Percentiles rank a stretch among this genome's conserved stretches.
Conservation (phyloP, 352 stramenopile species). For the Phytophthora sansomeana region DNA sequence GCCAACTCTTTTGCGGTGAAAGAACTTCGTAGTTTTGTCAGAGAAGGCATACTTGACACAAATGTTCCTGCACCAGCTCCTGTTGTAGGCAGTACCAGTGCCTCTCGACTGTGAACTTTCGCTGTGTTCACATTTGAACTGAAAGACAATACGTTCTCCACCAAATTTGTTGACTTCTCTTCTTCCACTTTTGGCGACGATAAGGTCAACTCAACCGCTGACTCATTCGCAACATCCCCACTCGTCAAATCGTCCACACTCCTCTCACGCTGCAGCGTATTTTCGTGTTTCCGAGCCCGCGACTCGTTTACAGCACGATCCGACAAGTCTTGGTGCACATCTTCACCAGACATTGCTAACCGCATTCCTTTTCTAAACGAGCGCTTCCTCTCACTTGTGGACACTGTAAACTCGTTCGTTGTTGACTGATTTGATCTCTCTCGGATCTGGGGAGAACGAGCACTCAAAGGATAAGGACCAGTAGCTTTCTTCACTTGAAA, state of each 20-base stretch:
- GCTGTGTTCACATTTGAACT: neutral
- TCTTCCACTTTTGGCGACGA: conserved; percentile 3
- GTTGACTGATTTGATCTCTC: neutral
- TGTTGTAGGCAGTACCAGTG: neutral
- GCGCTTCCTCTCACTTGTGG: neutral
- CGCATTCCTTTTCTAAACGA: conserved; percentile 7
- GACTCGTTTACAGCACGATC: neutral
- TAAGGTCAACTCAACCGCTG: neutral
- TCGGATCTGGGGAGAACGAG: conserved; percentile 24
- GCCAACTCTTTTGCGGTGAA: conserved; percentile 40
- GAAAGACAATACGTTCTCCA: neutral
- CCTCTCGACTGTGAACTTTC: conserved; percentile 4
- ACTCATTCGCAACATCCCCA: neutral
- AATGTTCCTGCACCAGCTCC: conserved; percentile 14
- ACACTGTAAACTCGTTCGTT: neutral
- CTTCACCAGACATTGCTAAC: conserved; percentile 1
- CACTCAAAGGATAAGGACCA: conserved; percentile 10
- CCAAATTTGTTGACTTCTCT: neutral
- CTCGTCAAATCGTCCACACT: neutral
- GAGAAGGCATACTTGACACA: conserved; percentile 31
- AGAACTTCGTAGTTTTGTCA: conserved; percentile 28
- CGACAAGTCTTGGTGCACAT: neutral
- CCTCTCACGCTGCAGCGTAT: neutral
- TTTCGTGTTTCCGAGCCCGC: neutral
- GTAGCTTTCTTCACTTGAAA: conserved; percentile 28